These are phyloP conservation scores for Vicia sativa DNA, from an alignment of 306 rosid genomes.

Conservation along the genomic window DNA sequence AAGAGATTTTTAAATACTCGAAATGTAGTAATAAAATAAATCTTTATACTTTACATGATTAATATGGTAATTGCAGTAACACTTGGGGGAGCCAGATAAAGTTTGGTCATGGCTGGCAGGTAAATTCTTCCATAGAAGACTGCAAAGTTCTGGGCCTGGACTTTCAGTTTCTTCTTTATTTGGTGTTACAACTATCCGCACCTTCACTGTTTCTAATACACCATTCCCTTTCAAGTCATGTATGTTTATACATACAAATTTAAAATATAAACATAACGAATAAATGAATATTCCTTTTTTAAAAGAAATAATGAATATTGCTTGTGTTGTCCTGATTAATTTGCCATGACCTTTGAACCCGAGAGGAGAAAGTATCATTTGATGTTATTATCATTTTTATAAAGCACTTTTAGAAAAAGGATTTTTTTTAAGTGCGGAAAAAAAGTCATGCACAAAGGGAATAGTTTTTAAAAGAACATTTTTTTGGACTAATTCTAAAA, in stretches of 20 bases:
- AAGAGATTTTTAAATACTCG: no score
- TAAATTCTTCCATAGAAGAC: no score
- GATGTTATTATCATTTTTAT: not conserved
- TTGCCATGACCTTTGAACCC: not conserved
- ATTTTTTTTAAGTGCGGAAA: no score
- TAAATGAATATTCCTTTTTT: not conserved
- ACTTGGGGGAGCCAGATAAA: no score
- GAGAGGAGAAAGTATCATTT: not conserved
- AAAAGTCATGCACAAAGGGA: not conserved
- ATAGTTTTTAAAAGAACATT: not conserved
- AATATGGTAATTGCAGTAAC: no score
- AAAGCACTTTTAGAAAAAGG: not conserved
- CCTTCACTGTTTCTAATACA: not conserved
- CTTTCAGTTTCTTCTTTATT: no score
- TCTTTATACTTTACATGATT: no score
- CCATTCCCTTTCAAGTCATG: not conserved
- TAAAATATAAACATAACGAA: no score
- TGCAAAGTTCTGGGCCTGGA: no score
- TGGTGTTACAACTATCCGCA: not conserved
- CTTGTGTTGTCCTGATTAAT: not conserved
- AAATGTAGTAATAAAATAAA: no score
- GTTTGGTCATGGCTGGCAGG: no score
- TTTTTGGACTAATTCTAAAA: not conserved
- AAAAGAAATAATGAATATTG: not conserved
- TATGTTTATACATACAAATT: no score